A percentile compares a stretch with the other conserved stretches of the same genome.
Evolutionary conservation across 2,329 filamentous ascomycete species (phyloP).

Genomic region (Fusarium oxysporum): DNA sequence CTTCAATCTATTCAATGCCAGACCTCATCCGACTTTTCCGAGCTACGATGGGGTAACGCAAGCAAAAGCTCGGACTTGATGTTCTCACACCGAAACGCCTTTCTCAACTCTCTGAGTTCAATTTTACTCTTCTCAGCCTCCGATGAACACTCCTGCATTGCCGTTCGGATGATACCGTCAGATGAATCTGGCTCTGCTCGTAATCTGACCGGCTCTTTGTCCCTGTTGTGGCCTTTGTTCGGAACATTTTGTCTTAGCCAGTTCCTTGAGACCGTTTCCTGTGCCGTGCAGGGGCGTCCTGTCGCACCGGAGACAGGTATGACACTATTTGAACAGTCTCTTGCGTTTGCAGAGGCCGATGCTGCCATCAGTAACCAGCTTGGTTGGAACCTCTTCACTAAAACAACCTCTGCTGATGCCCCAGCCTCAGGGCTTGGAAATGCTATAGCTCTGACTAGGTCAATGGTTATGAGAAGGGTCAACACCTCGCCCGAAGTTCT

Average conservation of each 20-base stretch:
- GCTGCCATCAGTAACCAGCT: constrained; percentile 85
- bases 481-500: constrained; percentile 93
- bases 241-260: constrained; percentile 78
- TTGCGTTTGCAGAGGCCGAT: constrained; percentile 96
- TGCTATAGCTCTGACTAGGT: constrained; percentile 65
- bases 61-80: constrained; percentile 74
- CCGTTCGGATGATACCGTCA: constrained; percentile 75
- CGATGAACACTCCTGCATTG: constrained; percentile 79
- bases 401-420: constrained; percentile 54
- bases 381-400: constrained; percentile 73
- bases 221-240: constrained; percentile 80
- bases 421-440: constrained; percentile 40
- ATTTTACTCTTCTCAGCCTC: constrained; percentile 77
- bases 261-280: constrained; percentile 88
- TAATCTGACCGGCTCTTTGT: constrained; percentile 80
- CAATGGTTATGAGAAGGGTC: constrained; percentile 79
- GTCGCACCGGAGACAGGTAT: constrained; percentile 90
- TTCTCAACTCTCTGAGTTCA: constrained; percentile 79
- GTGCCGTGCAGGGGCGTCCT: constrained; percentile 85
- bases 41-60: constrained; percentile 76
- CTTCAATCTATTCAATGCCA: constrained; percentile 93
- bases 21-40: constrained; percentile 78
- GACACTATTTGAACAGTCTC: constrained; percentile 95
- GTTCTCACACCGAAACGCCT: constrained; percentile 75
- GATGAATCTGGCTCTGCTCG: constrained; percentile 62